Conservation (phyloP, 139 green algal species). For the Chlorella sp. region DNA sequence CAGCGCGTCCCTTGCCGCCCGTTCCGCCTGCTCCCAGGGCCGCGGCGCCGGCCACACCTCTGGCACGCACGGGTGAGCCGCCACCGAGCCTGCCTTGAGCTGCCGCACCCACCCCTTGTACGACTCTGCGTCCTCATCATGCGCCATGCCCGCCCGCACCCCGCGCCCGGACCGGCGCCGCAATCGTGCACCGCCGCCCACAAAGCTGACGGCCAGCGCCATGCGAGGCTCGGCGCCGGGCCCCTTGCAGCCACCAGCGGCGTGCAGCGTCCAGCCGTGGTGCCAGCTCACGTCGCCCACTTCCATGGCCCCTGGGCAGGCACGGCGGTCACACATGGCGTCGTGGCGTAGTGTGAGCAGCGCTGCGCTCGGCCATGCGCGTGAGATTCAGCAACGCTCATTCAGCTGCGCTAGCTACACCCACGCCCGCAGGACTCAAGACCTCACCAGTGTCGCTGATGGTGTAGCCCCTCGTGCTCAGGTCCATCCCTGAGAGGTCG, state of each 20-base stretch:
- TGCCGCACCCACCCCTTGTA: constrained; percentile 31
- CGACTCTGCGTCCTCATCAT: constrained; percentile 47
- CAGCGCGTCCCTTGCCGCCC: no score
- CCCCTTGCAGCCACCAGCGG: constrained; percentile 27
- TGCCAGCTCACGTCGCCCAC: constrained; percentile 55
- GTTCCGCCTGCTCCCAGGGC: no score
- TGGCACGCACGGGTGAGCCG: no score
- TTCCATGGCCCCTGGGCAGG: constrained; percentile 31
- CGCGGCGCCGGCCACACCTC: no score
- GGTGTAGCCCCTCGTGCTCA: constrained; percentile 39
- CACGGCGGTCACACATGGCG: background rate
- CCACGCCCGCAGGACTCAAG: background rate
- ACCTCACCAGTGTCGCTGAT: constrained; percentile 18
- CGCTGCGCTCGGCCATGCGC: background rate
- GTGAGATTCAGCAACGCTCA: background rate
- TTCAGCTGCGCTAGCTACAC: background rate
- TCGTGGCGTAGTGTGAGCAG: background rate
- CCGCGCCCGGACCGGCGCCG: constrained; percentile 23
- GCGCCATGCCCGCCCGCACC: constrained; percentile 18
- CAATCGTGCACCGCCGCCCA: constrained; percentile 44
- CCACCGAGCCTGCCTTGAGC: no score
- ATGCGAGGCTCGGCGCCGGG: constrained; percentile 37
- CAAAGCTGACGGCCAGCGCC: constrained; percentile 40
- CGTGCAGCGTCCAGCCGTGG: constrained; percentile 59
- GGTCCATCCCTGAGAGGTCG: constrained; percentile 29